Evolutionary conservation across 2,329 filamentous ascomycete species (phyloP).

Genomic region (Cordyceps cateniannulata): DNA sequence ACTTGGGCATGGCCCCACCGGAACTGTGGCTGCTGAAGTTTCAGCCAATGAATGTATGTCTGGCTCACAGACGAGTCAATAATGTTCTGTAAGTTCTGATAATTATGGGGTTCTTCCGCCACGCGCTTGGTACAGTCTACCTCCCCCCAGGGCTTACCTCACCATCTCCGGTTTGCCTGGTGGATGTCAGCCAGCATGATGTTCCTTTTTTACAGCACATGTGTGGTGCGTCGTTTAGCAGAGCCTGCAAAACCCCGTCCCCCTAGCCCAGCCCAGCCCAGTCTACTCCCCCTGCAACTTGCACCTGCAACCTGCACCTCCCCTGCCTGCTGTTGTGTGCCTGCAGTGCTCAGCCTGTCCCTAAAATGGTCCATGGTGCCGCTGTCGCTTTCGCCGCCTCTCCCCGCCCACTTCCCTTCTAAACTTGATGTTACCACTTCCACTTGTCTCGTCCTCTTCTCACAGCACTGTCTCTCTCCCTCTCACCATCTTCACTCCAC

Average conservation of each 20-base stretch:
- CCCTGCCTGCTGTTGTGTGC: not conserved
- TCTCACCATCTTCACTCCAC: conserved; percentile 12
- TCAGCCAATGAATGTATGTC: not conserved
- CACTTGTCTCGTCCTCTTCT: not conserved
- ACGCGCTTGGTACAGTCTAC: not conserved
- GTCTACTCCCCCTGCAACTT: too few relatives aligned
- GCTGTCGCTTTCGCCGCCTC: too few relatives aligned
- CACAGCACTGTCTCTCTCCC: not conserved
- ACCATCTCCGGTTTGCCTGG: too few relatives aligned
- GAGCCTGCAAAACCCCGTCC: not conserved
- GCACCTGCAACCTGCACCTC: too few relatives aligned
- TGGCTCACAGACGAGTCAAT: not conserved
- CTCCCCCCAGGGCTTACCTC: not conserved
- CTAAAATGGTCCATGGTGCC: not conserved
- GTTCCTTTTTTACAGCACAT: too few relatives aligned
- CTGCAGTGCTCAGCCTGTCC: not conserved
- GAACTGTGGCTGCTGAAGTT: not conserved
- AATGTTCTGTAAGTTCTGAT: not conserved
- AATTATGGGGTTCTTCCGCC: not conserved
- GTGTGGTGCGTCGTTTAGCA: not conserved
- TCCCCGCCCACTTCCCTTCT: not conserved
- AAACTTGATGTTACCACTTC: not conserved
- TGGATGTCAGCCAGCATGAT: too few relatives aligned
- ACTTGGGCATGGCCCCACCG: not conserved
- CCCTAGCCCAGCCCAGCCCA: too few relatives aligned